Percentiles rank a stretch among this genome's conserved stretches.
These are phyloP conservation scores for Raddia distichophylla DNA, from an alignment of 176 grass and related monocot genomes.

Conservation along the genomic window DNA sequence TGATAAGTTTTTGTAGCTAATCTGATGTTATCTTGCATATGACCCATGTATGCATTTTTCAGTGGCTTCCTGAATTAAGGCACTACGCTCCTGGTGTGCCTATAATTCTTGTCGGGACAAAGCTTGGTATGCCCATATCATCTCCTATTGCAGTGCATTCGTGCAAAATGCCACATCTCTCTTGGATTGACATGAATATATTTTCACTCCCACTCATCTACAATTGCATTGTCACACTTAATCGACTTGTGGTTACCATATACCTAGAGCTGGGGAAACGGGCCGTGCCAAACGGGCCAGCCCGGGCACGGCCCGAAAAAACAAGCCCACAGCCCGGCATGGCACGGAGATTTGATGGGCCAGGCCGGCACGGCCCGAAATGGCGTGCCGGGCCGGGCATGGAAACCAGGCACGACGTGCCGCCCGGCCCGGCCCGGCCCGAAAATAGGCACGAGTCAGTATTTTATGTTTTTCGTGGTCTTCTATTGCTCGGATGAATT, in stretches of 20 bases:
- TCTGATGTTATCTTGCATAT: conserved; percentile 15
- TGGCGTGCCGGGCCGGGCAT: no score
- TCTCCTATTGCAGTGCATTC: conserved; percentile 23
- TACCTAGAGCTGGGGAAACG: not conserved
- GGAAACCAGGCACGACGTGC: no score
- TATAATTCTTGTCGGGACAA: conserved; percentile 75
- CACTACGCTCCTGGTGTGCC: conserved; percentile 85
- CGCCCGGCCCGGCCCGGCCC: no score
- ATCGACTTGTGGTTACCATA: not conserved
- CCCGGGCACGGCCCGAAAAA: no score
- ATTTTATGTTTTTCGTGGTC: no score
- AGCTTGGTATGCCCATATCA: conserved; percentile 54
- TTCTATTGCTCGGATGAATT: no score
- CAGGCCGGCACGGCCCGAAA: no score
- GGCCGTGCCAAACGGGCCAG: no score
- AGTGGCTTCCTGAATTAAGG: conserved; percentile 82
- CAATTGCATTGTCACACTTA: not conserved
- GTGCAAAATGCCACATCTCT: not conserved
- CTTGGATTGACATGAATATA: not conserved
- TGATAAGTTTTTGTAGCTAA: not conserved
- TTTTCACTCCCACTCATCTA: not conserved
- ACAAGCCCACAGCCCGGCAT: no score
- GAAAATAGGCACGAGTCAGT: no score
- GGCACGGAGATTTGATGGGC: no score
- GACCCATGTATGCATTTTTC: conserved; percentile 24